Base-by-base conservation (phyloP, 179 eudicot genomes). In the Silene coronaria region DNA sequence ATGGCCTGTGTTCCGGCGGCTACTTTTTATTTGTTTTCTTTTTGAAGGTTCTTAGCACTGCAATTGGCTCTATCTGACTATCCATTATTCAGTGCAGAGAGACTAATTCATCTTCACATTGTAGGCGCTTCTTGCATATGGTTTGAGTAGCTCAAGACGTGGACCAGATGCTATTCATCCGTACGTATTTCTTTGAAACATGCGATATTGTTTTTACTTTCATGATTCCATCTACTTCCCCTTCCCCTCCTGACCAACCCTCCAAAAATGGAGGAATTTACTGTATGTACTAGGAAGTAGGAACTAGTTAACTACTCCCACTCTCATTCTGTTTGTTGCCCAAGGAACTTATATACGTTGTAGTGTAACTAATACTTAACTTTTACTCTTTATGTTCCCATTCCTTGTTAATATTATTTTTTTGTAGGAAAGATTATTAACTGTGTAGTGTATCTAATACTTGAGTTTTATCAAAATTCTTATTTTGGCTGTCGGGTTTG, bases 121-220 rank as follows among this genome's bases (percentile, higher is more conserved):
- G 80, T 82, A 93, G 98, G 97, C 91, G 71, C 99, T 96, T 82
- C 99, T 96, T 89, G 97, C 96, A 66, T 96, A 96, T 84, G 99
- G 99, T 77, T 85, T 96, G 78, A 91, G 85, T 82, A 96, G 99
- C 80, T 96, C 99, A 70, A 89, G 90, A 75, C 99, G 99, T 78
- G 99, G 90, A 27, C 98, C 99, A 64, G 99, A 96, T 84, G 99
- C 98, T 80, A 74, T 96, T 78, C 99, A 96, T 80, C 97, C 97
- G 99, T 96, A 81, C 89, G 98, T 86, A 16, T 79, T 68, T 57
- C 45, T 53, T 55, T 8, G 10, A 55, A 55, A 27, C 8, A 71
- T 22, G 0, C 46, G 55, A 3, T 32, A 28, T 19, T 71, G 3
- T 55, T 28, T 5, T 23, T 71, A 30, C 61, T 30, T 71, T 24